These are phyloP conservation scores for Plenodomus tracheiphilus DNA, from an alignment of 2,329 filamentous ascomycete species.

Conservation along the genomic window DNA sequence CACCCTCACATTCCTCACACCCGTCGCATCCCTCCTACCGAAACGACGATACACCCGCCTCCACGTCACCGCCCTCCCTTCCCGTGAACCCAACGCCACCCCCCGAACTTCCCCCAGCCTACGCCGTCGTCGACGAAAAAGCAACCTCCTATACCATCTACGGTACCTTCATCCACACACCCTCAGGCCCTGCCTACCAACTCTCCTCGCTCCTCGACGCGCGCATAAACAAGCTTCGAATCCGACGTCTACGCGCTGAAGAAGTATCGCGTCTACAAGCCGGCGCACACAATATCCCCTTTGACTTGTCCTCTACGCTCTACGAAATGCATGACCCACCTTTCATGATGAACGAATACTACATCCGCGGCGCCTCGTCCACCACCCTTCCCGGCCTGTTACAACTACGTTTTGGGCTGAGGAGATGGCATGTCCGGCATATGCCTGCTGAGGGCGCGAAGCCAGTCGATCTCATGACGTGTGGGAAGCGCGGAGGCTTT, in stretches of 20 bases:
- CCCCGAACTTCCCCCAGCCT: constrained; percentile 23
- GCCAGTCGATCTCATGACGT: constrained; percentile 19
- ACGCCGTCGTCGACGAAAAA: constrained; percentile 24
- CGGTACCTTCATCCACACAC: constrained; percentile 32
- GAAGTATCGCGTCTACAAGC: constrained; percentile 21
- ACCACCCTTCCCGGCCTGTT: constrained; percentile 20
- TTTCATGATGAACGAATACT: constrained; percentile 24
- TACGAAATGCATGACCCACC: constrained; percentile 34
- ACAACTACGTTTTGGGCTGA: constrained; percentile 19
- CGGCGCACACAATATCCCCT: constrained; percentile 19
- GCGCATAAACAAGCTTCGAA: constrained; percentile 19
- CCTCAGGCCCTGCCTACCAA: constrained; percentile 28
- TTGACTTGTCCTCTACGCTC: constrained; percentile 17
- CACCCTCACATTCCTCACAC: not conserved
- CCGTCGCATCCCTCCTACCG: constrained; percentile 1
- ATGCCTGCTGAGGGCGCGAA: constrained; percentile 14
- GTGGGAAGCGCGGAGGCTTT: constrained; percentile 23
- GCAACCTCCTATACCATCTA: constrained; percentile 28
- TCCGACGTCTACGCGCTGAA: constrained; percentile 22
- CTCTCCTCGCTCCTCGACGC: constrained; percentile 29
- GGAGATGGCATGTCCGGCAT: constrained; percentile 24
- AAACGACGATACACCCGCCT: not conserved
- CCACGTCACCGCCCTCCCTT: not conserved
- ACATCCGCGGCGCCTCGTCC: constrained; percentile 18
- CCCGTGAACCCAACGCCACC: not conserved